A percentile compares a stretch with the other conserved stretches of the same genome.
phyloP scores from a whole-genome alignment of 345 rosid species.

The Stellera chamaejasme region DNA sequence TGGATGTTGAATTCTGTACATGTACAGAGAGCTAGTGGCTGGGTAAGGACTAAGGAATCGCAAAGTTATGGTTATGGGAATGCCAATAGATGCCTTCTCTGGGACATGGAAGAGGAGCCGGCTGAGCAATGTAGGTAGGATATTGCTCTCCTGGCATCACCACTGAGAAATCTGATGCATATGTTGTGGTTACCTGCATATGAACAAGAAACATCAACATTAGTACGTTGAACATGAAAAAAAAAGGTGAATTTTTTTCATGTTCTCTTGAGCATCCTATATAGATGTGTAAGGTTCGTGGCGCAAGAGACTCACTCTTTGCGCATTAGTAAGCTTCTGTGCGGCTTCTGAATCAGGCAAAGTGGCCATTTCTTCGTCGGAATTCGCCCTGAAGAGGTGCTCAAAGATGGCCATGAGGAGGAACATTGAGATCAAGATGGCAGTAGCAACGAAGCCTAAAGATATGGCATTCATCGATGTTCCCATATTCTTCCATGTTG shows the following conservation, averaged over 20 bases:
- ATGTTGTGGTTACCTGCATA: conserved; percentile 29
- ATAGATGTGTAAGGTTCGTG: neutral
- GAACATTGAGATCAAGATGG: conserved; percentile 82
- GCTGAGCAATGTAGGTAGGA: conserved; percentile 78
- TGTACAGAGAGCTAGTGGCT: no score
- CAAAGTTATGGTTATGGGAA: conserved; percentile 36
- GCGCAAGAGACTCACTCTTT: conserved; percentile 29
- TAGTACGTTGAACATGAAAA: neutral
- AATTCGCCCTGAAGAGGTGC: conserved; percentile 67
- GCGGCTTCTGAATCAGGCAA: conserved; percentile 21
- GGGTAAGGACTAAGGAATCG: conserved; percentile 14
- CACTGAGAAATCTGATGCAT: conserved; percentile 61
- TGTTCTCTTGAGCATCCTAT: neutral
- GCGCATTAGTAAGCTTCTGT: conserved; percentile 32
- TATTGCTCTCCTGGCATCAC: conserved; percentile 76
- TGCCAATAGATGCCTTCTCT: conserved; percentile 72
- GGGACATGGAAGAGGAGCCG: conserved; percentile 82
- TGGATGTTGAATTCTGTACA: no score
- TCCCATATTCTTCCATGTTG: conserved; percentile 59
- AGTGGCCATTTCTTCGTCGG: conserved; percentile 24
- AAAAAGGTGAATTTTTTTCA: neutral
- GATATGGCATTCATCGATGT: conserved; percentile 77
- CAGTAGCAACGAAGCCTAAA: conserved; percentile 92
- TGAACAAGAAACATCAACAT: neutral
- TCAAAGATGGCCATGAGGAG: conserved; percentile 93